These are phyloP conservation scores for Alternaria dauci DNA, from an alignment of 2,329 filamentous ascomycete genomes.

Conservation along the genomic window DNA sequence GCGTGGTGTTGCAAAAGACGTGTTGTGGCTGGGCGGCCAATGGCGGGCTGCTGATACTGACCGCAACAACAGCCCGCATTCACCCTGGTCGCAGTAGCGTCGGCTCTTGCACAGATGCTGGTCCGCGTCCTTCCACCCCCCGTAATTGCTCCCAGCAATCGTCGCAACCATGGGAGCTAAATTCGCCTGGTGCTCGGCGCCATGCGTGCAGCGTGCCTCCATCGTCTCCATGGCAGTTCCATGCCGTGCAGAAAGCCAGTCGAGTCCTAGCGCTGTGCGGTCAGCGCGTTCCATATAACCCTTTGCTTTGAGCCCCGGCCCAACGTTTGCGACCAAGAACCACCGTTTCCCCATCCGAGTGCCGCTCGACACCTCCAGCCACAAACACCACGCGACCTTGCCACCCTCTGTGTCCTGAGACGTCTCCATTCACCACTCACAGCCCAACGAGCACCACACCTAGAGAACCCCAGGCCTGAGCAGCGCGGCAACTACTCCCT, in stretches of 20 bases:
- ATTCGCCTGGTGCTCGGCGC: constrained; percentile 31
- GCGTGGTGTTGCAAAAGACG: not conserved
- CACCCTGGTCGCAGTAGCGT: constrained; percentile 21
- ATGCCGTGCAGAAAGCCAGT: constrained; percentile 14
- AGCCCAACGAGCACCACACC: constrained; percentile 29
- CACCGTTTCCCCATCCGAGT: constrained; percentile 16
- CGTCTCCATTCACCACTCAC: constrained; percentile 37
- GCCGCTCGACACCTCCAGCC: constrained; percentile 19
- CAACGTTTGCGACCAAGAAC: constrained; percentile 25
- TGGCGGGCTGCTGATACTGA: constrained; percentile 23
- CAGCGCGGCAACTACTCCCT: constrained; percentile 32
- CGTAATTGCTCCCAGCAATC: constrained; percentile 28
- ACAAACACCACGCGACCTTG: constrained; percentile 29
- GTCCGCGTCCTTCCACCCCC: constrained; percentile 22
- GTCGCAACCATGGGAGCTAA: constrained; percentile 30
- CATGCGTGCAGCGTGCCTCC: constrained; percentile 15
- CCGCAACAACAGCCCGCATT: constrained; percentile 22
- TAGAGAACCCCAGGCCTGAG: constrained; percentile 22
- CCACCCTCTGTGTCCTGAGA: constrained; percentile 31
- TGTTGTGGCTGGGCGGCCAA: constrained; percentile 19
- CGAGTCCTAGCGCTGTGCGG: constrained; percentile 20
- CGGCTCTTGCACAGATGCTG: constrained; percentile 23
- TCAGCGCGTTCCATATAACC: constrained; percentile 27
- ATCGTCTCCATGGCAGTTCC: constrained; percentile 10
- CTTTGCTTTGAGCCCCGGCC: constrained; percentile 24